A percentile compares a stretch with the other conserved stretches of the same genome.
These are phyloP conservation scores for Fusarium sulawesiense DNA, from an alignment of 2,329 filamentous ascomycete species.

Conservation along the genomic window DNA sequence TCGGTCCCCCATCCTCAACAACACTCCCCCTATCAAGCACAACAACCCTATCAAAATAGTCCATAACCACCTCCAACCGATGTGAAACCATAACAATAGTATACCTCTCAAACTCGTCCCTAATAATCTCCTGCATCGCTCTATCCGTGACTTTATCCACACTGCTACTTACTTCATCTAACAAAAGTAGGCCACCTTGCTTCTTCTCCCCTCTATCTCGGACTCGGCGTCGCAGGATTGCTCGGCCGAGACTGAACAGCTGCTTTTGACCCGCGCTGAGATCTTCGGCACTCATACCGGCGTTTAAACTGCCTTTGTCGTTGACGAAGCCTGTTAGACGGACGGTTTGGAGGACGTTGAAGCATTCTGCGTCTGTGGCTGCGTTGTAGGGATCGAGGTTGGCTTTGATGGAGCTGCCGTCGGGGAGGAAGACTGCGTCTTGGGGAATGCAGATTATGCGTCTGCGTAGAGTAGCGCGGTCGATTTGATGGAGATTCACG, in stretches of 20 bases:
- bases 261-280: constrained; percentile 71
- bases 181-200: constrained; percentile 49
- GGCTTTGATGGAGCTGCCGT: constrained; percentile 53
- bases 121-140: constrained; percentile 56
- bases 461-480: constrained; percentile 57
- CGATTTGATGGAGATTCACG: constrained; percentile 51
- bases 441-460: constrained; percentile 65
- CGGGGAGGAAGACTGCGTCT: constrained; percentile 64
- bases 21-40: constrained; percentile 62
- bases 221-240: constrained; percentile 58
- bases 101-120: constrained; percentile 53
- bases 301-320: constrained; percentile 50
- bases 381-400: constrained; percentile 57
- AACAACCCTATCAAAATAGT: constrained; percentile 61
- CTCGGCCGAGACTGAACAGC: constrained; percentile 71
- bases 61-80: constrained; percentile 62
- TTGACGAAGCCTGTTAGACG: constrained; percentile 49
- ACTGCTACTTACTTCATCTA: constrained; percentile 58
- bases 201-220: constrained; percentile 35
- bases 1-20: constrained; percentile 53
- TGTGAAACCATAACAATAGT: constrained; percentile 67
- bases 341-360: constrained; percentile 51
- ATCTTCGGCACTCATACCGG: constrained; percentile 58
- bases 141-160: constrained; percentile 57
- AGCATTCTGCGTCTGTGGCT: constrained; percentile 50